These are phyloP conservation scores for Populus nigra DNA, from an alignment of 345 rosid species.

Conservation along the genomic window DNA sequence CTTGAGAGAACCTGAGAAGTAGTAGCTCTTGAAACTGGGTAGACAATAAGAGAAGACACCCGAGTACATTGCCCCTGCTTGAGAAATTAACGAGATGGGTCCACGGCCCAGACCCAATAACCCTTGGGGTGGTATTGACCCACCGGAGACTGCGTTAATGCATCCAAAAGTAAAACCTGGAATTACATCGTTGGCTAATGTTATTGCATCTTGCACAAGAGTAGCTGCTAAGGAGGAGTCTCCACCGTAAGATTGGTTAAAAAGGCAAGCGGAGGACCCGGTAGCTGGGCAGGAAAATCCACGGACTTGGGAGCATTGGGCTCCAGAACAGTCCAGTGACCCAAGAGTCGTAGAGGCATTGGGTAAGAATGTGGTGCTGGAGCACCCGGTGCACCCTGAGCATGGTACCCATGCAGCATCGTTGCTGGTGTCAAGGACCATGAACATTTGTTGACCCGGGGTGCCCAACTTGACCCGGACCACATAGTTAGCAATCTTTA, in stretches of 20 bases:
- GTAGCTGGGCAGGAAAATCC: conserved; percentile 67
- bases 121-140: conserved; percentile 76
- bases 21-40: conserved; percentile 78
- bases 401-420: conserved; percentile 81
- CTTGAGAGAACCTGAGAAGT: conserved; percentile 81
- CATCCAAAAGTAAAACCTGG: conserved; percentile 67
- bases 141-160: conserved; percentile 48
- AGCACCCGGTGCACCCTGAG: conserved; percentile 65
- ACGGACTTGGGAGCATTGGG: conserved; percentile 62
- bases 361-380: conserved; percentile 46
- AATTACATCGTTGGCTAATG: conserved; percentile 43
- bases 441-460: conserved; percentile 71
- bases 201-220: conserved; percentile 56
- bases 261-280: conserved; percentile 47
- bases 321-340: conserved; percentile 57
- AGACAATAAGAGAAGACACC: conserved; percentile 78
- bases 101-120: conserved; percentile 86
- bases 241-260: conserved; percentile 86
- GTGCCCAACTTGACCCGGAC: conserved; percentile 71
- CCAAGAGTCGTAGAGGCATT: conserved; percentile 53
- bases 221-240: conserved; percentile 69
- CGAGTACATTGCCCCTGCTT: conserved; percentile 58
- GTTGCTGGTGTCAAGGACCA: conserved; percentile 82
- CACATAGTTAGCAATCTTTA: conserved; percentile 58
- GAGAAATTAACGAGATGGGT: conserved; percentile 63